Conservation (phyloP, 2,329 filamentous ascomycete genomes). For the Raffaelea ambrosiae region DNA sequence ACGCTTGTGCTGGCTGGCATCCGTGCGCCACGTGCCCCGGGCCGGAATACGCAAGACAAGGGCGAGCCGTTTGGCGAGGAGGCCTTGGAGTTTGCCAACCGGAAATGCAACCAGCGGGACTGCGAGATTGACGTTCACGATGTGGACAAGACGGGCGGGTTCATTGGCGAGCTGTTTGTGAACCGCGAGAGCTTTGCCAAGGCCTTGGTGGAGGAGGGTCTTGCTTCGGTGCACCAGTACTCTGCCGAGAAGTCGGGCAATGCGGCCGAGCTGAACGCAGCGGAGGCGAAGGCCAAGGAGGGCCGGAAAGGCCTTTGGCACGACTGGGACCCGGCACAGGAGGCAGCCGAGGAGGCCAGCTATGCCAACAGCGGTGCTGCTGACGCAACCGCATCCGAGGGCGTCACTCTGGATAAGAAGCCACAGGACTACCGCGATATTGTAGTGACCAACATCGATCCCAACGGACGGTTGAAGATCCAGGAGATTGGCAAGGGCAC, state of each 20-base stretch:
- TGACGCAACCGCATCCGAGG: constrained; percentile 41
- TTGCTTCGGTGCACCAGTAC: constrained; percentile 87
- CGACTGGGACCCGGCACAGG: constrained; percentile 86
- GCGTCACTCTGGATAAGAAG: constrained; percentile 53
- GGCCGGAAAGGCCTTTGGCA: constrained; percentile 83
- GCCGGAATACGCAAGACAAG: constrained; percentile 64
- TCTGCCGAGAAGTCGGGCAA: constrained; percentile 95
- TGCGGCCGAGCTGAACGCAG: constrained; percentile 74
- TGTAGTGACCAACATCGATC: constrained; percentile 82
- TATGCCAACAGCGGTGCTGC: constrained; percentile 37
- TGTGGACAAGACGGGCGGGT: constrained; percentile 92
- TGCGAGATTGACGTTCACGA: constrained; percentile 93
- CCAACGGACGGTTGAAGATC: constrained; percentile 75
- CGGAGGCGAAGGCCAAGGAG: constrained; percentile 85
- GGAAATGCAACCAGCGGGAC: constrained; percentile 84
- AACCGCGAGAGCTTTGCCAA: constrained; percentile 96
- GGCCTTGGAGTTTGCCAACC: constrained; percentile 83
- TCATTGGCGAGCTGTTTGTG: constrained; percentile 90
- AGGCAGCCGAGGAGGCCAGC: constrained; percentile 45
- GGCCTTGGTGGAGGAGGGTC: constrained; percentile 83
- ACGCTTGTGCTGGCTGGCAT: constrained; percentile 93
- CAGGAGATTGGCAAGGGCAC: constrained; percentile 87
- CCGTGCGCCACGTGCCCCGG: constrained; percentile 77
- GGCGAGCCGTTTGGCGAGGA: constrained; percentile 94
- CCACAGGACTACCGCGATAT: constrained; percentile 83